Percentiles rank a stretch among this genome's conserved stretches.
Evolutionary conservation across 768 basidiomycete genomes (phyloP).

Genomic region (Kwoniella sp.): DNA sequence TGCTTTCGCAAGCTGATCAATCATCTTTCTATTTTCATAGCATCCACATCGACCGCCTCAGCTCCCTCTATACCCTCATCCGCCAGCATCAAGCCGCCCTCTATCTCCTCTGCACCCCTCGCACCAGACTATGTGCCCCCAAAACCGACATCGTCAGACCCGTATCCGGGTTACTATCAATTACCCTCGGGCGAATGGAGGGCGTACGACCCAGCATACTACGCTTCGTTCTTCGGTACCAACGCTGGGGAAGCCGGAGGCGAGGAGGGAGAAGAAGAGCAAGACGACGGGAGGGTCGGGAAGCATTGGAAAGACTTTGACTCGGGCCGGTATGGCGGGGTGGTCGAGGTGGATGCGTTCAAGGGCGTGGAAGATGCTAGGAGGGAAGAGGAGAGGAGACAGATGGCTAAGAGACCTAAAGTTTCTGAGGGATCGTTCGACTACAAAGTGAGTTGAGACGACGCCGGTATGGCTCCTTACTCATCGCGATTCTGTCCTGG

Average conservation of each 20-base stretch:
- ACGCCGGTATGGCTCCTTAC: no score
- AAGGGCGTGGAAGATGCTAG: conserved; percentile 40
- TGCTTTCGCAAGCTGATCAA: no score
- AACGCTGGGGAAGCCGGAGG: not conserved
- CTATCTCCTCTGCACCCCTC: conserved; percentile 49
- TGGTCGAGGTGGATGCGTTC: conserved; percentile 42
- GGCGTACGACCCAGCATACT: conserved; percentile 52
- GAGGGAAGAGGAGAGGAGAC: conserved; percentile 33
- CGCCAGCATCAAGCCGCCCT: conserved; percentile 16
- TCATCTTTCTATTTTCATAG: no score
- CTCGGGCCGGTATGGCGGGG: conserved; percentile 23
- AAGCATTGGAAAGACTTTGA: conserved; percentile 49
- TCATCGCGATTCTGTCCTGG: no score
- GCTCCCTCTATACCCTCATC: conserved; percentile 14
- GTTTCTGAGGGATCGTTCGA: conserved; percentile 36
- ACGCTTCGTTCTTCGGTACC: conserved; percentile 46
- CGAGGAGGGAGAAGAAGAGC: conserved; percentile 12
- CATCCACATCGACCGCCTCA: not conserved
- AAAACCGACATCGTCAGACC: conserved; percentile 40
- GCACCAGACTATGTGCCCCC: conserved; percentile 51
- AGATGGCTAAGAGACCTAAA: conserved; percentile 34
- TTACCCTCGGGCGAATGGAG: conserved; percentile 49
- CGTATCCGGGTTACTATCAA: conserved; percentile 55
- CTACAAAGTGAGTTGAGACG: conserved; percentile 55
- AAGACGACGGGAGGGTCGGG: conserved; percentile 46